Conservation (phyloP, 116 monocot genomes). For the Posidonia oceanica region DNA sequence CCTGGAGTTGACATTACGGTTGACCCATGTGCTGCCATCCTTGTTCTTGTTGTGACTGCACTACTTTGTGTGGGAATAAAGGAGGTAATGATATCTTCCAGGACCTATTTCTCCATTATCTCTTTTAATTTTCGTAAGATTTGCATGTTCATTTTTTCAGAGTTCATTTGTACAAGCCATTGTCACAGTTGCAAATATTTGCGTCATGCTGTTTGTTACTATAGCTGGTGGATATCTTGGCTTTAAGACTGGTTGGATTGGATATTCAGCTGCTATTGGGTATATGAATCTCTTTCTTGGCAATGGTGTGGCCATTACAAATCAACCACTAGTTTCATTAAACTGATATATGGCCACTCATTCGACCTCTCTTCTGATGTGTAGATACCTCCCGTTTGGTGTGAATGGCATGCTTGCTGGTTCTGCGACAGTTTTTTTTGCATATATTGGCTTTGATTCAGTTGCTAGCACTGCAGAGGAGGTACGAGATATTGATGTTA, state of each 20-base stretch:
- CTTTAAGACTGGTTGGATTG: slow-evolving; percentile 85
- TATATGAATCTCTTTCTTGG: slow-evolving; percentile 11
- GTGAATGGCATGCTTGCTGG: slow-evolving; percentile 92
- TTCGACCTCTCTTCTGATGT: neutral
- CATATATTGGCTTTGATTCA: slow-evolving; percentile 91
- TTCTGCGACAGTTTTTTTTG: slow-evolving; percentile 96
- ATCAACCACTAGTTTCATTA: neutral
- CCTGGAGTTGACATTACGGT: slow-evolving; percentile 64
- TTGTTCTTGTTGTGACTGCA: slow-evolving; percentile 66
- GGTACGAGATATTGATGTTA: slow-evolving; percentile 22
- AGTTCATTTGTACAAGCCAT: slow-evolving; percentile 70
- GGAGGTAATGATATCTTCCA: slow-evolving; percentile 41
- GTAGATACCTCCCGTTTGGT: slow-evolving; percentile 86
- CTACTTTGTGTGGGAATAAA: slow-evolving; percentile 95
- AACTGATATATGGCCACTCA: neutral
- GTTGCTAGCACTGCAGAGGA: slow-evolving; percentile 99
- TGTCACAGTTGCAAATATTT: slow-evolving; percentile 57
- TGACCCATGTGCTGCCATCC: slow-evolving; percentile 90
- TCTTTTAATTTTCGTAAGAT: neutral
- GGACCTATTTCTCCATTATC: neutral
- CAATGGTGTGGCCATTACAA: neutral
- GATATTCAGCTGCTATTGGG: slow-evolving; percentile 72
- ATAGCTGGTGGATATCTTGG: slow-evolving; percentile 93
- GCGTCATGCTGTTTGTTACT: slow-evolving; percentile 81
- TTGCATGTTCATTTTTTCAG: slow-evolving; percentile 26